Evolutionary conservation across 441 rosid species (phyloP).

Genomic region (Aleurites moluccanus): DNA sequence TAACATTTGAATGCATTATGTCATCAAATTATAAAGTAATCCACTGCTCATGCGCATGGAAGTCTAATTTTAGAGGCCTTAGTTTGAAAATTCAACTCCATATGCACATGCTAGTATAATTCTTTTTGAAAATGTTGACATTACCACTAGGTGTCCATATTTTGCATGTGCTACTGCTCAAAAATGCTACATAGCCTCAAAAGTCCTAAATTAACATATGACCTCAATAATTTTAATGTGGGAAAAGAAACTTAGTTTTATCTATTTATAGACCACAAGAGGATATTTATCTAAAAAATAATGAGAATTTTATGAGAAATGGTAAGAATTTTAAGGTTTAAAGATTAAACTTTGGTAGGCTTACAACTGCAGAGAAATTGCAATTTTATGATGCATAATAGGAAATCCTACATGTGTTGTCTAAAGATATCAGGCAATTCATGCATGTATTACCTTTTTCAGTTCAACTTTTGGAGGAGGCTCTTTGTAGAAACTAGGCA

Average conservation of each 20-base stretch:
- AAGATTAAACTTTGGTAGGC: neutral
- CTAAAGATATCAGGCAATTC: neutral
- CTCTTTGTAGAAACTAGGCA: slow-evolving; percentile 97
- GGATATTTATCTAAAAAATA: neutral
- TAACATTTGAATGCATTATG: neutral
- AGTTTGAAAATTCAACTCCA: slow-evolving; percentile 1
- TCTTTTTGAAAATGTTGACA: neutral
- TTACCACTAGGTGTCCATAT: neutral
- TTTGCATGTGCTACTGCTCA: neutral
- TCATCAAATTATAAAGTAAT: neutral
- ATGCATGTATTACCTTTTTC: slow-evolving; percentile 58
- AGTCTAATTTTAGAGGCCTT: neutral
- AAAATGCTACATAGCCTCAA: neutral
- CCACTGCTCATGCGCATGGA: neutral
- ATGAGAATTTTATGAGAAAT: slow-evolving; percentile 3
- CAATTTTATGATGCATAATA: neutral
- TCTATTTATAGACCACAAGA: neutral
- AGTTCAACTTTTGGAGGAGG: slow-evolving; percentile 88
- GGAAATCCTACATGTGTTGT: neutral
- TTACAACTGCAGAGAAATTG: slow-evolving; percentile 8
- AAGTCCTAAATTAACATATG: neutral
- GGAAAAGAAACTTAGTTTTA: neutral
- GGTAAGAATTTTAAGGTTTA: neutral
- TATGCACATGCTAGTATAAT: neutral
- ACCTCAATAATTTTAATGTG: neutral